phyloP scores from a whole-genome alignment of 176 grass and related monocot species.

The Eleusine indica region DNA sequence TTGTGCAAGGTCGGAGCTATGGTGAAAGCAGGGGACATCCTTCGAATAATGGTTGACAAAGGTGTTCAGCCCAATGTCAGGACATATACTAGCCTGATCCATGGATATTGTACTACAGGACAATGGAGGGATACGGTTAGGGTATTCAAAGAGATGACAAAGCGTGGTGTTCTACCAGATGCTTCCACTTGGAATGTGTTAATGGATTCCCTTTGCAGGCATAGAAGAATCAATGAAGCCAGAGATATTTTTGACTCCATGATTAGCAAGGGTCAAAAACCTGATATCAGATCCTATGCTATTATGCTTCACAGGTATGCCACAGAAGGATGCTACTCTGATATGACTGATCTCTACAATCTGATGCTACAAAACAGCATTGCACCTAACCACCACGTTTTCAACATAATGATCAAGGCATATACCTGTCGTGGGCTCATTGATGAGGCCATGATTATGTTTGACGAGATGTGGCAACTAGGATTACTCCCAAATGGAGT shows the following conservation, averaged over 20 bases:
- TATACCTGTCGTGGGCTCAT: conserved; percentile 5
- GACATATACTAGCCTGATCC: conserved; percentile 22
- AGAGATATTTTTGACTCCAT: conserved; percentile 33
- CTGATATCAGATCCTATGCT: not conserved
- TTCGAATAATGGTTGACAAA: conserved; percentile 2
- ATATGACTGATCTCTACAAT: conserved; percentile 2
- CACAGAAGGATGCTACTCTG: not conserved
- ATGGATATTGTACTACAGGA: conserved; percentile 19
- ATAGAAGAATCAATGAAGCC: conserved; percentile 31
- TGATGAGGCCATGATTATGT: not conserved
- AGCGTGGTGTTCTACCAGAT: not conserved
- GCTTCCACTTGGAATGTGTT: not conserved
- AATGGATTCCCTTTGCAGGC: conserved; percentile 32
- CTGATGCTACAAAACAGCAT: not conserved
- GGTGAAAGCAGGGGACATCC: not conserved
- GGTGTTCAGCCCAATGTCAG: not conserved
- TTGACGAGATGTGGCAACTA: conserved; percentile 17
- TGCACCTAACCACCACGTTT: not conserved
- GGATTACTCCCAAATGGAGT: not conserved
- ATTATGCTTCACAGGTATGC: conserved; percentile 10
- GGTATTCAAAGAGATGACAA: conserved; percentile 39
- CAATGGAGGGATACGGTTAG: conserved; percentile 10
- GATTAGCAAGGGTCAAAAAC: not conserved
- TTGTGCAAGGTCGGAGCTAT: conserved; percentile 20
- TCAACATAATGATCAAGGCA: conserved; percentile 29